Base-by-base conservation (phyloP, 345 rosid genomes). In the Populus deltoides region DNA sequence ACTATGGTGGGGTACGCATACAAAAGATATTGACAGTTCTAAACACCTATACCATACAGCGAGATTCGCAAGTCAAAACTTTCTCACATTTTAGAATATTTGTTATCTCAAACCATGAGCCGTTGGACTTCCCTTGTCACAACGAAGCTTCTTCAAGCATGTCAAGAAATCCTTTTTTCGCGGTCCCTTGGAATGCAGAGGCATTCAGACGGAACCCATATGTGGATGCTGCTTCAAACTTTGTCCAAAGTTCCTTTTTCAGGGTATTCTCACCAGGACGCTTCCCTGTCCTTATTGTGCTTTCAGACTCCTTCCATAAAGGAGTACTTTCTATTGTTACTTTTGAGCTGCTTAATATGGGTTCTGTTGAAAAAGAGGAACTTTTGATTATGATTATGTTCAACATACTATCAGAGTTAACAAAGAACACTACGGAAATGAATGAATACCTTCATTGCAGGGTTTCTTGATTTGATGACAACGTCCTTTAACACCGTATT, bases 211-310 rank as follows among this genome's bases (percentile, higher is more conserved):
- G 80, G 69, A 76, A 45, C 1, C 77, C 90, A 17, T 12, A 72
- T 43, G 82, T 69, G 18, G 98, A 84, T 43, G 95, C 97, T 53
- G 97, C 97, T 83, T 95, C 99, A 72, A 95, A 95, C 84, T 79
- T 95, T 8, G 97, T 92, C 99, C 99, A 93, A 49, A 95, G 66
- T 84, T 95, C 99, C 86, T 86, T 95, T 89, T 95, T 95, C 66
- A 95, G 81, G 22, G 99, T 96, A 75, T 80, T 93, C 89, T 96
- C 98, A 8, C 98, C 98, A 0, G 95, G 92, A 76, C 79, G 87
- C 78, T 90, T 89, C 78, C 90, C 88, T 61, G 80, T 86, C 75
- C 76, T 77, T 68, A 88, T 67, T 49, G 82, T 45, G 77, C 96
- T 91, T 73, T 81, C 86, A 9, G 86, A 77, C 83, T 84, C 91